phyloP scores from a whole-genome alignment of 768 basidiomycete genomes.

The Russula sp. region DNA sequence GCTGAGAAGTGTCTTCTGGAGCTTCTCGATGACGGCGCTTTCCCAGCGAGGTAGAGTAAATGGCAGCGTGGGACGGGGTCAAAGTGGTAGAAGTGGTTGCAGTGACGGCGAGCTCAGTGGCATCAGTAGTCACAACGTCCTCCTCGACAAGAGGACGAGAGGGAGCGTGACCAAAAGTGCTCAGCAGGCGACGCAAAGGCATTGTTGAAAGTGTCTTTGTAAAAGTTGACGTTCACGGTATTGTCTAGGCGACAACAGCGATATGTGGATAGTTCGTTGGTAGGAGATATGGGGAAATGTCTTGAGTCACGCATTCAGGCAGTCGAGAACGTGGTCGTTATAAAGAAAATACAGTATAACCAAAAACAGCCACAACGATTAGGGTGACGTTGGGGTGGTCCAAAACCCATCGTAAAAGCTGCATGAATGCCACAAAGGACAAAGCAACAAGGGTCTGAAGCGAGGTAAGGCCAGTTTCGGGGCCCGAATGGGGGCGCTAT shows the following conservation, averaged over 20 bases:
- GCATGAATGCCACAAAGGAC: background rate
- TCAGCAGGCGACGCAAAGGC: constrained; percentile 8
- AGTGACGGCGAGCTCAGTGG: background rate
- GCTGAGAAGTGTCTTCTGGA: background rate
- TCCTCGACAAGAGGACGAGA: background rate
- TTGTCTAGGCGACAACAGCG: background rate
- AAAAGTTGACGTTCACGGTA: background rate
- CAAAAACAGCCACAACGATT: no score
- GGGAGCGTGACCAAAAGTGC: background rate
- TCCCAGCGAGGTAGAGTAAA: background rate
- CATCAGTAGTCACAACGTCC: constrained; percentile 9
- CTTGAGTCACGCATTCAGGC: background rate
- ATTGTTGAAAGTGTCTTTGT: background rate
- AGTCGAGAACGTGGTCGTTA: constrained; percentile 4
- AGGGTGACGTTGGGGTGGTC: no score
- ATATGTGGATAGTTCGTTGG: background rate
- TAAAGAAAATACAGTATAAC: background rate
- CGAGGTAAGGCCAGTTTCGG: no score
- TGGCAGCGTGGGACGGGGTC: background rate
- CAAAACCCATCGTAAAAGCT: no score
- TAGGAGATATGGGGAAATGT: background rate
- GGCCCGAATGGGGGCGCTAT: no score
- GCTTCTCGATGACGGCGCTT: constrained; percentile 5
- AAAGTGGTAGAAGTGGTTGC: background rate
- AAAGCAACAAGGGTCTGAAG: no score